phyloP scores from a whole-genome alignment of 1,284 basidiomycete species.

The Peniophora sp. region DNA sequence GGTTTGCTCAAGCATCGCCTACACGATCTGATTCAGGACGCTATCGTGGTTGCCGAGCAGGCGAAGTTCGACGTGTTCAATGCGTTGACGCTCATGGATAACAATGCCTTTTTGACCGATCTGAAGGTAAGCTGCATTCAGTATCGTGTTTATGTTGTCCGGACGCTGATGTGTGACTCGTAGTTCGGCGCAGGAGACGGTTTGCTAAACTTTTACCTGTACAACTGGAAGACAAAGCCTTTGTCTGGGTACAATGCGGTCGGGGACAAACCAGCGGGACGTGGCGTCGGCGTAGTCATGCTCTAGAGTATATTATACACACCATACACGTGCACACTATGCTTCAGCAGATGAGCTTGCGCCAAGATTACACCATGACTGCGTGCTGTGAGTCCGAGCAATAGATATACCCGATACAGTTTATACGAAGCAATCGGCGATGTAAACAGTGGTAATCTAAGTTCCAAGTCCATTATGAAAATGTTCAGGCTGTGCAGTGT shows the following conservation, averaged over 20 bases:
- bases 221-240: constrained; percentile 84
- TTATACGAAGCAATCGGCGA: too few relatives aligned
- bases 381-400: too few relatives aligned
- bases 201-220: constrained; percentile 85
- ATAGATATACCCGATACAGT: too few relatives aligned
- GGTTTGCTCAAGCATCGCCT: constrained; percentile 65
- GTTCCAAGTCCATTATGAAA: too few relatives aligned
- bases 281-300: constrained; percentile 79
- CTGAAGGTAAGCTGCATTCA: constrained; percentile 69
- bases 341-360: too few relatives aligned
- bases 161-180: neutral
- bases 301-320: constrained; percentile 28
- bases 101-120: constrained; percentile 74
- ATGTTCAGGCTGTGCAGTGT: too few relatives aligned
- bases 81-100: constrained; percentile 93
- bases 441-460: too few relatives aligned
- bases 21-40: constrained; percentile 67
- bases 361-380: too few relatives aligned
- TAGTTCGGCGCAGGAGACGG: constrained; percentile 92
- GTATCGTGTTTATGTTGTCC: constrained; percentile 10
- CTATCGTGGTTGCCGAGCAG: constrained; percentile 73
- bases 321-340: too few relatives aligned
- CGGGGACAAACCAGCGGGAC: constrained; percentile 48
- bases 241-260: constrained; percentile 59
- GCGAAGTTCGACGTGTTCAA: constrained; percentile 95